Evolutionary conservation across 83 land plant species (phyloP).

Genomic region (Larix sibirica): DNA sequence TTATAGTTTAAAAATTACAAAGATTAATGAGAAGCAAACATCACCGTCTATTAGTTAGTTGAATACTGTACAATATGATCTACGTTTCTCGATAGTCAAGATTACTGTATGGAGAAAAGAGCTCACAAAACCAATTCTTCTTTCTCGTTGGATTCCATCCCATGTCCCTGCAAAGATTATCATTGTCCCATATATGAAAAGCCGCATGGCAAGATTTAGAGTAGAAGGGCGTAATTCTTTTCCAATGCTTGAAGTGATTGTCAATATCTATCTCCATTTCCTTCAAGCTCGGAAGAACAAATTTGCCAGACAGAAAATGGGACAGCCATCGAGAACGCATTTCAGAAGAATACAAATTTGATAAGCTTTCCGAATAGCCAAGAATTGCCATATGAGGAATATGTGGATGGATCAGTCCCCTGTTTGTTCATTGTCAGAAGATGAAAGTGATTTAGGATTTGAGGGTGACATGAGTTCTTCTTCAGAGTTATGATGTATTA

Average conservation of each 20-base stretch:
- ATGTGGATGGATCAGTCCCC: slow-evolving; percentile 69
- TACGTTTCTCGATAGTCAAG: too few species aligned
- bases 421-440: slow-evolving; percentile 12
- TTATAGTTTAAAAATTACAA: too few species aligned
- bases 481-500: too few species aligned
- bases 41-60: too few species aligned
- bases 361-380: too few species aligned
- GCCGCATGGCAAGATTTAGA: slow-evolving; percentile 54
- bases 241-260: slow-evolving; percentile 42
- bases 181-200: slow-evolving; percentile 58
- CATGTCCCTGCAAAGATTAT: slow-evolving; percentile 71
- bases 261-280: slow-evolving; percentile 44
- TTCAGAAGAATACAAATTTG: too few species aligned
- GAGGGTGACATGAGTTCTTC: not conserved
- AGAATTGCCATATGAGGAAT: too few species aligned
- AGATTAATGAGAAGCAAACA: too few species aligned
- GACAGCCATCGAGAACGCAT: too few species aligned
- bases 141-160: slow-evolving; percentile 70
- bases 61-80: too few species aligned
- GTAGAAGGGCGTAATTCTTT: slow-evolving; percentile 46
- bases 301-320: too few species aligned
- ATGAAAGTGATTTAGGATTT: not conserved
- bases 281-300: slow-evolving; percentile 52
- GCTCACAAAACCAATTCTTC: slow-evolving; percentile 52
- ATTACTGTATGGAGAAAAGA: slow-evolving; percentile 64